Conservation (phyloP, 2,329 filamentous ascomycete genomes). For the Colletotrichum sp. region DNA sequence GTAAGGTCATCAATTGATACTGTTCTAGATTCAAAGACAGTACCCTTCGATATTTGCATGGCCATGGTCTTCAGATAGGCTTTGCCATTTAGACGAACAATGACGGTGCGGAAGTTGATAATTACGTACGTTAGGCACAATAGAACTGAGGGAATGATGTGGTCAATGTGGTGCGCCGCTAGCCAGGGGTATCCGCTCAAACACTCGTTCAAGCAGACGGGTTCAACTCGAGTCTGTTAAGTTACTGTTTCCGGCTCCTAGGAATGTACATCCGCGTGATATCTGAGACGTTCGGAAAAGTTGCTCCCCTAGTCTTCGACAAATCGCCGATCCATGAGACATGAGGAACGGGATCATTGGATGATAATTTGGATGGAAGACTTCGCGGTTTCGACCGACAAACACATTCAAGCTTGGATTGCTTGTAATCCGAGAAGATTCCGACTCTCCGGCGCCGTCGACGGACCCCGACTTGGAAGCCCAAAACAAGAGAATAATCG, state of each 20-base stretch:
- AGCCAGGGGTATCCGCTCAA: neutral
- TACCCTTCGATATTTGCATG: neutral
- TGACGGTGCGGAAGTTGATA: neutral
- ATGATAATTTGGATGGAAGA: neutral
- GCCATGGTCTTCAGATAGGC: neutral
- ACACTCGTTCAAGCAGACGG: neutral
- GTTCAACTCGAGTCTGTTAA: neutral
- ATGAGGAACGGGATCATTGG: accelerated
- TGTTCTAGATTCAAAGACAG: accelerated
- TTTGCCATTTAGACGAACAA: neutral
- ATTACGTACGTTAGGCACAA: neutral
- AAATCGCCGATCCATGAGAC: neutral
- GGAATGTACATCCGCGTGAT: neutral
- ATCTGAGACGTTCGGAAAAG: neutral
- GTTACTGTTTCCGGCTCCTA: neutral
- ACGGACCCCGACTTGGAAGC: neutral
- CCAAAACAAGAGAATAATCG: neutral
- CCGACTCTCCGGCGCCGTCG: no score
- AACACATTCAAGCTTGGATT: neutral
- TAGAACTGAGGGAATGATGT: neutral
- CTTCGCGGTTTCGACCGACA: neutral
- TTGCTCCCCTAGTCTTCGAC: neutral
- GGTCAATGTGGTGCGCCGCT: neutral
- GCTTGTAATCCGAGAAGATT: neutral
- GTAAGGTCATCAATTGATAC: neutral